These are phyloP conservation scores for Candida anglica DNA, from an alignment of 805 yeast species.

Conservation along the genomic window DNA sequence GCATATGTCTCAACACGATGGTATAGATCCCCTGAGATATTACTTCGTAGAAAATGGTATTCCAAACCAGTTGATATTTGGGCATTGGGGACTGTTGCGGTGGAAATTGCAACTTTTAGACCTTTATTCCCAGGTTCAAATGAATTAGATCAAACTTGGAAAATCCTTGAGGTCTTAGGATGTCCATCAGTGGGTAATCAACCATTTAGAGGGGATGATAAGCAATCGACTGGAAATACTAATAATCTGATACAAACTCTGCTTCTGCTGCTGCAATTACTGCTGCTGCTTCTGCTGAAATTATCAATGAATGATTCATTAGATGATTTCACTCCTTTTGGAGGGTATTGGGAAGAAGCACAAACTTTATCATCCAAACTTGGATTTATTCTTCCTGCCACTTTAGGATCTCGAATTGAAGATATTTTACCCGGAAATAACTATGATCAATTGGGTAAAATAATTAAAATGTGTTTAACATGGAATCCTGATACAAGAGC, in stretches of 20 bases:
- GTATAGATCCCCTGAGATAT: slow-evolving; percentile 82
- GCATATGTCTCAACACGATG: slow-evolving; percentile 81
- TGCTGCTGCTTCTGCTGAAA: no score
- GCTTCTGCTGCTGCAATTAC: no score
- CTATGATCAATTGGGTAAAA: slow-evolving; percentile 36
- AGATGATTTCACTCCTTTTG: slow-evolving; percentile 37
- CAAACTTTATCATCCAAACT: slow-evolving; percentile 44
- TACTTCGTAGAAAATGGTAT: slow-evolving; percentile 58
- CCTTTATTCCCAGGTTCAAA: slow-evolving; percentile 84
- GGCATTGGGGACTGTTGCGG: slow-evolving; percentile 82
- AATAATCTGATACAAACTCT: no score
- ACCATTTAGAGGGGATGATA: slow-evolving; percentile 9
- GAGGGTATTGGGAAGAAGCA: slow-evolving; percentile 76
- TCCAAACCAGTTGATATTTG: slow-evolving; percentile 75
- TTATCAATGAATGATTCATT: neutral
- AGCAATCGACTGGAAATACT: no score
- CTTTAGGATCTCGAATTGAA: slow-evolving; percentile 47
- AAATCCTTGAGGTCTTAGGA: slow-evolving; percentile 66
- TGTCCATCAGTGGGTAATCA: slow-evolving; percentile 46
- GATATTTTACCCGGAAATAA: slow-evolving; percentile 39
- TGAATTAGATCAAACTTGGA: slow-evolving; percentile 75
- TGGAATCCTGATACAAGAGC: slow-evolving; percentile 80
- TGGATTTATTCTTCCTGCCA: slow-evolving; percentile 55
- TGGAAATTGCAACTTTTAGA: slow-evolving; percentile 63
- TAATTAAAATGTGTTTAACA: slow-evolving; percentile 48